Conservation (phyloP, 1,284 basidiomycete species). For the Phenoliferia sp. region DNA sequence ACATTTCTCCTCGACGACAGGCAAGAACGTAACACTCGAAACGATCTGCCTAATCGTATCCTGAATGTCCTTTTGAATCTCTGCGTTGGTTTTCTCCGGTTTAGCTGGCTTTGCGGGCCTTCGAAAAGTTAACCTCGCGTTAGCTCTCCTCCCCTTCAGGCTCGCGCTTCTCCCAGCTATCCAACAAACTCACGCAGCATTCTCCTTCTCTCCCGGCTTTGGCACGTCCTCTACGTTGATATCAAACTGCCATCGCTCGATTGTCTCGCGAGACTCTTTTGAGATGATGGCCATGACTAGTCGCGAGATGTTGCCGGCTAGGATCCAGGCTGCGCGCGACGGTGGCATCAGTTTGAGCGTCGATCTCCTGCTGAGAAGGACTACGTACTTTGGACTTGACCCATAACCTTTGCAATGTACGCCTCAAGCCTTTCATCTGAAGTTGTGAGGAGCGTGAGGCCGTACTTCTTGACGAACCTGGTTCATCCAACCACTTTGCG, state of each 20-base stretch:
- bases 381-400: slow-evolving; percentile 77
- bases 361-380: background rate
- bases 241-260: slow-evolving; percentile 98
- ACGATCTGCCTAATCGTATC: slow-evolving; percentile 99
- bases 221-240: slow-evolving; percentile 61
- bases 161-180: background rate
- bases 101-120: slow-evolving; percentile 16
- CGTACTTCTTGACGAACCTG: slow-evolving; percentile 92
- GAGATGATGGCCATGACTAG: slow-evolving; percentile 94
- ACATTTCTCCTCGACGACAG: slow-evolving; percentile 89
- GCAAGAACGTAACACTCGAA: slow-evolving; percentile 89
- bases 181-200: slow-evolving; percentile 12
- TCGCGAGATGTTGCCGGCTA: slow-evolving; percentile 56
- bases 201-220: slow-evolving; percentile 28
- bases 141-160: no score
- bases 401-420: slow-evolving; percentile 86
- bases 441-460: slow-evolving; percentile 89
- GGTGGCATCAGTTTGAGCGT: slow-evolving; percentile 1
- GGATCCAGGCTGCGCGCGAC: slow-evolving; percentile 67
- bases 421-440: slow-evolving; percentile 87
- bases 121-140: background rate
- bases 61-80: slow-evolving; percentile 95
- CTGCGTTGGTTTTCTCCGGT: slow-evolving; percentile 61
- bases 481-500: background rate
- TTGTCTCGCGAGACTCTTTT: slow-evolving; percentile 81